phyloP scores from a whole-genome alignment of 2,329 filamentous ascomycete species.

The Fusarium tuaranense region DNA sequence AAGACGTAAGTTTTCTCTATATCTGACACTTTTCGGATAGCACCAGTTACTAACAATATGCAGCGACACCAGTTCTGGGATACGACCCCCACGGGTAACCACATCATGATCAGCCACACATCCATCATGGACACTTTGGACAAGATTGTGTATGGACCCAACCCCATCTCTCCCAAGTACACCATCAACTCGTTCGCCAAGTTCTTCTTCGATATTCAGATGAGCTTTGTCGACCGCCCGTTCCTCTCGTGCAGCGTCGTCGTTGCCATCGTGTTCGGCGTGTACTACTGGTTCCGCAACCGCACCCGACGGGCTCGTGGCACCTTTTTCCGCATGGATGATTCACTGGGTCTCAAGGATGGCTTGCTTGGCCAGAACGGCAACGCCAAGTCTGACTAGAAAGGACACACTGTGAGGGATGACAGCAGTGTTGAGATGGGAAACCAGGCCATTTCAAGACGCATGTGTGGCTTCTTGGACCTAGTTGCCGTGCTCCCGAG shows the following conservation, averaged over 20 bases:
- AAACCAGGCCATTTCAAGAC: neutral
- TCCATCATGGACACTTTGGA: slow-evolving; percentile 89
- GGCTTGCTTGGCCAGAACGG: slow-evolving; percentile 66
- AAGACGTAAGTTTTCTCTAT: slow-evolving; percentile 77
- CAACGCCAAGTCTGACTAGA: slow-evolving; percentile 52
- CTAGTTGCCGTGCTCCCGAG: neutral
- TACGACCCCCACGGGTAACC: slow-evolving; percentile 86
- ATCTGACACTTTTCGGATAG: neutral
- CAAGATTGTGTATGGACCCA: slow-evolving; percentile 75
- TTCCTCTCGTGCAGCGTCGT: slow-evolving; percentile 69
- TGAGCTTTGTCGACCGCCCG: slow-evolving; percentile 69
- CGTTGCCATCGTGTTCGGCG: slow-evolving; percentile 66
- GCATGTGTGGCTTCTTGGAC: neutral
- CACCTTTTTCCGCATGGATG: slow-evolving; percentile 72
- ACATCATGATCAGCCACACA: slow-evolving; percentile 88
- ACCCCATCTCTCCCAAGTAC: slow-evolving; percentile 80
- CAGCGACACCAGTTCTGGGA: slow-evolving; percentile 97
- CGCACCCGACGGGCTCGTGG: slow-evolving; percentile 65
- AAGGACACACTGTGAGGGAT: neutral
- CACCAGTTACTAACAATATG: slow-evolving; percentile 48
- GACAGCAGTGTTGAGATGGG: neutral
- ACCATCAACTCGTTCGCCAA: slow-evolving; percentile 80
- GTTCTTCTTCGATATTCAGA: slow-evolving; percentile 75
- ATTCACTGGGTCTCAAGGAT: slow-evolving; percentile 70
- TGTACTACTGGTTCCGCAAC: slow-evolving; percentile 65